These are phyloP conservation scores for Orbilia quercus DNA, from an alignment of 2,329 filamentous ascomycete species.

Conservation along the genomic window DNA sequence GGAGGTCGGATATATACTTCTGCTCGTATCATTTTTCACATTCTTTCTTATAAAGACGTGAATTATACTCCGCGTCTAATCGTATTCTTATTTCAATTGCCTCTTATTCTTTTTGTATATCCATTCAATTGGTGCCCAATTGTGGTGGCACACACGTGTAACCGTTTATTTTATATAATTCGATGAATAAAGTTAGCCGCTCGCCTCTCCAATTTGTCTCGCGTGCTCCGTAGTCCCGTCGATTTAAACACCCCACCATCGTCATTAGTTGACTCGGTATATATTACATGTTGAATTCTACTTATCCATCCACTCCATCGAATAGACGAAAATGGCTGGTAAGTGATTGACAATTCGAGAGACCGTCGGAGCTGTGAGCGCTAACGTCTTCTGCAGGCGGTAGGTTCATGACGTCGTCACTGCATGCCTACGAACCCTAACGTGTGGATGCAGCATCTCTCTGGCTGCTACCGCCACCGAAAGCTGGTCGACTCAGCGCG, in stretches of 20 bases:
- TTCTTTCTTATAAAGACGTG: not conserved
- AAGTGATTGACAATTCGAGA: not conserved
- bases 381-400: constrained; percentile 31
- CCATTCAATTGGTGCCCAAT: not conserved
- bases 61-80: too few relatives aligned
- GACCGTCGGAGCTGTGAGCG: too few relatives aligned
- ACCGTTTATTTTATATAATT: too few relatives aligned
- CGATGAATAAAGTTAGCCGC: too few relatives aligned
- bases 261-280: too few relatives aligned
- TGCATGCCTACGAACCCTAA: not conserved
- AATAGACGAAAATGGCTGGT: constrained; percentile 4
- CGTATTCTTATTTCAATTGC: too few relatives aligned
- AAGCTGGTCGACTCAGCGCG: constrained; percentile 30
- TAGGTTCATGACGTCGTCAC: constrained; percentile 19
- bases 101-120: too few relatives aligned
- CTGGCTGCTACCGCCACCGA: constrained; percentile 56
- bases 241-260: too few relatives aligned
- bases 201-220: too few relatives aligned
- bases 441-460: constrained; percentile 54
- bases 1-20: constrained; percentile 50
- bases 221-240: too few relatives aligned
- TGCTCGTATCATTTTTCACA: not conserved
- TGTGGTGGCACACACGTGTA: not conserved
- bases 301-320: too few relatives aligned
- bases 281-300: too few relatives aligned